Base-by-base conservation (phyloP, 331 rosid genomes). In the Rosa hybrid region DNA sequence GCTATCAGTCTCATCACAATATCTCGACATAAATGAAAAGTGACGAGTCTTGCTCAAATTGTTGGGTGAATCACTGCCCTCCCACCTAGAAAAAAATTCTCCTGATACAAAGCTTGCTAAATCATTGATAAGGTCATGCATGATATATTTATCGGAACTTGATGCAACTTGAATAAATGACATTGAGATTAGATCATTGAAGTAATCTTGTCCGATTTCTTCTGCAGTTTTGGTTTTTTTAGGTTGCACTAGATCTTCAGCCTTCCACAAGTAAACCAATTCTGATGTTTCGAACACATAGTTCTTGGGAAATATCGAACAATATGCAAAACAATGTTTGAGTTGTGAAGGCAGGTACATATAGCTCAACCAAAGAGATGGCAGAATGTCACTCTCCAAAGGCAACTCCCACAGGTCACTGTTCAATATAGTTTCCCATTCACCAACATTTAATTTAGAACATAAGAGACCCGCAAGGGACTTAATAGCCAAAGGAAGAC, bases 61-160 rank as follows among this genome's bases (percentile, higher is more conserved):
- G 12, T 21, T 13, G 3, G 21, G 1, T 41, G 59, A 34, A 59
- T 48, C 38, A 4, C 23, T 23, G 20, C 16, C 49, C 70, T 83
- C 74, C 20, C 75, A 74, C 21, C n/a, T 57, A 1, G 39, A 34
- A 67, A 23, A 65, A 34, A 67, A 64, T 27, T 77, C 65, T 34
- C 81, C 81, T 0, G 65, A 64, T 0, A 67, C 65, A 18, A 64
- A 46, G 5, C 18, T 64, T 8, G 81, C 74, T 30, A 77, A n/a
- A 27, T 65, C 73, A 67, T 67, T 48, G 41, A 77, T 46, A 34
- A 77, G 73, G 51, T 77, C 81, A 50, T 77, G 81, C 74, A 77
- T 76, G 42, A 18, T 2, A 54, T 1, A 6, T 54, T 7, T 11
- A n/a, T 17, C 8, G 0, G 4, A 6, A 17, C 23, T 48, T 5